phyloP scores from a whole-genome alignment of 495 filamentous ascomycete genomes.

The Lepidopterella palustris region DNA sequence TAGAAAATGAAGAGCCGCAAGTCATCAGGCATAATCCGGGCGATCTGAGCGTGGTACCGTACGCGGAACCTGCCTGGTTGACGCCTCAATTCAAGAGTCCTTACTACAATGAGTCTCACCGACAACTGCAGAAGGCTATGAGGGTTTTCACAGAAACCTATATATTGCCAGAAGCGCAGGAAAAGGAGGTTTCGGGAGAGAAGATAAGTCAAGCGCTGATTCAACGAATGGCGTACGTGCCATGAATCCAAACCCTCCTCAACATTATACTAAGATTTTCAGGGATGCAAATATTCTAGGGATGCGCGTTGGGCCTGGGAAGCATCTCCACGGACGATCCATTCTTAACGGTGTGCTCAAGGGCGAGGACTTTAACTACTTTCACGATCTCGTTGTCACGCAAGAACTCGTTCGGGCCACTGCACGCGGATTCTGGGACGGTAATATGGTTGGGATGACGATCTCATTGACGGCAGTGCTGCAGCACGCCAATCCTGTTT shows the following conservation, averaged over 20 bases:
- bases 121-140: constrained; percentile 61
- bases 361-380: constrained; percentile 79
- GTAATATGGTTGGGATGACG: constrained; percentile 69
- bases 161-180: constrained; percentile 66
- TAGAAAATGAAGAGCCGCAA: constrained; percentile 67
- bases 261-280: too few relatives aligned
- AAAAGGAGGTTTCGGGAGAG: constrained; percentile 69
- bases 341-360: constrained; percentile 62
- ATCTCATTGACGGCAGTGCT: constrained; percentile 77
- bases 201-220: constrained; percentile 72
- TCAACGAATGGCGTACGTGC: constrained; percentile 63
- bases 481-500: constrained; percentile 65
- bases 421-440: constrained; percentile 47
- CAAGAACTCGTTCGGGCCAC: constrained; percentile 69
- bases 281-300: constrained; percentile 71
- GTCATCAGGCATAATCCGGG: constrained; percentile 63
- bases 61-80: constrained; percentile 77
- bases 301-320: constrained; percentile 79
- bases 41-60: constrained; percentile 68
- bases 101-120: constrained; percentile 75
- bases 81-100: constrained; percentile 71
- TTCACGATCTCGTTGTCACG: constrained; percentile 70
- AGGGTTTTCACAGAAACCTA: constrained; percentile 67
- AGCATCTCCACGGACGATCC: constrained; percentile 68
- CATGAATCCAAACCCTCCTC: too few relatives aligned